Evolutionary conservation across 768 basidiomycete genomes (phyloP).

Genomic region (Lenzites betulinus): DNA sequence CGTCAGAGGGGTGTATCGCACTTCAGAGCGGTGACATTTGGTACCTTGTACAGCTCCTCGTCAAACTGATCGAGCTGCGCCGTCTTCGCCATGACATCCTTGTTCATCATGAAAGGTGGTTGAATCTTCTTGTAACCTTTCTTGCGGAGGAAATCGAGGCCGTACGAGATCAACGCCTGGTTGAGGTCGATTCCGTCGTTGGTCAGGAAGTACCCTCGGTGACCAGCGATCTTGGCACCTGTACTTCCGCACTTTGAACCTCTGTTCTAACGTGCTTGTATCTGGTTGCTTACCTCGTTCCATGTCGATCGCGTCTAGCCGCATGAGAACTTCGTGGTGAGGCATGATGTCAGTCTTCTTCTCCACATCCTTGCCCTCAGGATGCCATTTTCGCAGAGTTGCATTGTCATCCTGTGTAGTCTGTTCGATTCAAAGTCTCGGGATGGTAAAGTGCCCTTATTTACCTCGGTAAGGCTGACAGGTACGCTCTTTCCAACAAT

Average conservation of each 20-base stretch:
- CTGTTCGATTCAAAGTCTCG: not conserved
- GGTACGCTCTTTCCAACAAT: constrained; percentile 87
- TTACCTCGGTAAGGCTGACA: constrained; percentile 85
- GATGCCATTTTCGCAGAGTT: constrained; percentile 83
- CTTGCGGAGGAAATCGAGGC: constrained; percentile 87
- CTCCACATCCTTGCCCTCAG: constrained; percentile 71
- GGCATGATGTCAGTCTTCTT: constrained; percentile 80
- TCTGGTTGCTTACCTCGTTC: constrained; percentile 71
- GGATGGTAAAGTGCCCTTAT: too few relatives aligned
- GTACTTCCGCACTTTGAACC: not conserved
- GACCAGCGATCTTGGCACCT: constrained; percentile 93
- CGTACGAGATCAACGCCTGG: constrained; percentile 93
- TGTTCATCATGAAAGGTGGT: constrained; percentile 98
- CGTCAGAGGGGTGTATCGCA: not conserved
- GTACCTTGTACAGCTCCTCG: constrained; percentile 95
- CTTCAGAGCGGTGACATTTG: constrained; percentile 1
- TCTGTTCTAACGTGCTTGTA: too few relatives aligned
- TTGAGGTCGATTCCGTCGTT: constrained; percentile 97
- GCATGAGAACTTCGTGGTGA: constrained; percentile 95
- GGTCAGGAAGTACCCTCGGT: constrained; percentile 95
- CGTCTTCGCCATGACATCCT: constrained; percentile 95
- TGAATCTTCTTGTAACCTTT: constrained; percentile 91
- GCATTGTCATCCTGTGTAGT: constrained; percentile 84
- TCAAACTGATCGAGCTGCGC: constrained; percentile 98
- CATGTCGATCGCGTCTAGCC: constrained; percentile 94